Base-by-base conservation (phyloP, 1,284 basidiomycete genomes). In the Erythrobasidium hasegawianum region DNA sequence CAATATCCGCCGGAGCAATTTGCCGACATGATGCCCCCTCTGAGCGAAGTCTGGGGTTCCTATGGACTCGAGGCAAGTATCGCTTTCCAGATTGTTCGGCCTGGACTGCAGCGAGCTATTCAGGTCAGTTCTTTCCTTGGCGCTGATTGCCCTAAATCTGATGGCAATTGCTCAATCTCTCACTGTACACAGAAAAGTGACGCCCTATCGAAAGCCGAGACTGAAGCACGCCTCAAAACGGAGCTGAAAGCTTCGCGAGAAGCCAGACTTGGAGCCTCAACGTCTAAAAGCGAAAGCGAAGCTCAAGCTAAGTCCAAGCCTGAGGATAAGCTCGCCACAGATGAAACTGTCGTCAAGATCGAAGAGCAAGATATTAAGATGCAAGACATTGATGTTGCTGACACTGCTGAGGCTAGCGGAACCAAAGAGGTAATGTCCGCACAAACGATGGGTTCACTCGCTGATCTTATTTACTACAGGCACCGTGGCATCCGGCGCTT, bases 81-180 rank as follows among this genome's bases (percentile, higher is more conserved):
- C 67, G 90, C 90, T 62, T 95, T 96, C 88, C 89, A 92, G 74
- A 87, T 96, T 61, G 83, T 90, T 53, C 85, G 94, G 9, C 90
- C 92, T 2, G 86, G 88, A 66, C 81, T 94, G 27, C 84, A 88
- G 68, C 78, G 79, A 2, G 78, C 81, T 38, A 80, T 91, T 58
- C 77, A 73, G 52, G 70, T 70, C 29, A 40, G 56, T 27, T 24
- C 53, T n/a, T 53, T n/a, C n/a, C n/a, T n/a, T n/a, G n/a, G n/a
- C n/a, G n/a, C n/a, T n/a, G n/a, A n/a, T n/a, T n/a, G n/a, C n/a
- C n/a, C n/a, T n/a, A n/a, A n/a, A n/a, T n/a, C n/a, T n/a, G n/a
- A n/a, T n/a, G n/a, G n/a, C n/a, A n/a, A n/a, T n/a, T n/a, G n/a
- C n/a, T n/a, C n/a, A n/a, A n/a, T n/a, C n/a, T n/a, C n/a, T n/a